phyloP scores from a whole-genome alignment of 2,329 filamentous ascomycete genomes.

The Penicillium verrucosum region DNA sequence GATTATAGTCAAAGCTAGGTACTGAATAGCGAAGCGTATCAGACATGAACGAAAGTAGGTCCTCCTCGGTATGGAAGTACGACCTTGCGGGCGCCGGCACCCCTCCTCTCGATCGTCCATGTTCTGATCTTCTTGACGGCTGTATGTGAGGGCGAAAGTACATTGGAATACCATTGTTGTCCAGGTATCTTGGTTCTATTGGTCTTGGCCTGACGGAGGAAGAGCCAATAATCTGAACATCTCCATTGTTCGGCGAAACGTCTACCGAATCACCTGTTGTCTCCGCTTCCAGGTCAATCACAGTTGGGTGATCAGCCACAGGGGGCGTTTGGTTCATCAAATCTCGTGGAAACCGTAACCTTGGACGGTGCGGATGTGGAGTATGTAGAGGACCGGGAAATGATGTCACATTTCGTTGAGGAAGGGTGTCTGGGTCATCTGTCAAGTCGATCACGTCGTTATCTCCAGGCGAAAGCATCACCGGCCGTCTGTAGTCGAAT shows the following conservation, averaged over 20 bases:
- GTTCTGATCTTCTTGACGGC: not conserved
- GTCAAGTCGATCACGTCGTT: slow-evolving; percentile 48
- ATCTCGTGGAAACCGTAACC: slow-evolving; percentile 33
- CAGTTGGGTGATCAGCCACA: slow-evolving; percentile 14
- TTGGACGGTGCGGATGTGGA: slow-evolving; percentile 7
- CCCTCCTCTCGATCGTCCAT: not conserved
- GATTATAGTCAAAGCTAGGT: slow-evolving; percentile 10
- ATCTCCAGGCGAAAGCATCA: slow-evolving; percentile 32
- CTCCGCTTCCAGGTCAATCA: slow-evolving; percentile 43
- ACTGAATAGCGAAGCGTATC: not conserved
- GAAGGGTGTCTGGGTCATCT: slow-evolving; percentile 42
- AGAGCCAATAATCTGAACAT: slow-evolving; percentile 50
- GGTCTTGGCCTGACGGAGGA: slow-evolving; percentile 22
- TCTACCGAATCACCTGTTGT: slow-evolving; percentile 12
- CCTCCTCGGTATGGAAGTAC: not conserved
- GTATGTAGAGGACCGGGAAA: not conserved
- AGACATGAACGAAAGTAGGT: not conserved
- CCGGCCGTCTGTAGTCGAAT: slow-evolving; percentile 53
- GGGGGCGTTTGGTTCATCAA: slow-evolving; percentile 25
- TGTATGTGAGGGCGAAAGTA: not conserved
- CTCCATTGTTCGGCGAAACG: slow-evolving; percentile 40
- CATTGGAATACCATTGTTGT: slow-evolving; percentile 5
- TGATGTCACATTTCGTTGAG: slow-evolving; percentile 11
- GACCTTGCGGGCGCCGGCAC: not conserved
- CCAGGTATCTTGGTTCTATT: slow-evolving; percentile 12